Percentiles rank a stretch among this genome's conserved stretches.
Conservation (phyloP, 2,329 filamentous ascomycete species). For the Neospermospora avenae region DNA sequence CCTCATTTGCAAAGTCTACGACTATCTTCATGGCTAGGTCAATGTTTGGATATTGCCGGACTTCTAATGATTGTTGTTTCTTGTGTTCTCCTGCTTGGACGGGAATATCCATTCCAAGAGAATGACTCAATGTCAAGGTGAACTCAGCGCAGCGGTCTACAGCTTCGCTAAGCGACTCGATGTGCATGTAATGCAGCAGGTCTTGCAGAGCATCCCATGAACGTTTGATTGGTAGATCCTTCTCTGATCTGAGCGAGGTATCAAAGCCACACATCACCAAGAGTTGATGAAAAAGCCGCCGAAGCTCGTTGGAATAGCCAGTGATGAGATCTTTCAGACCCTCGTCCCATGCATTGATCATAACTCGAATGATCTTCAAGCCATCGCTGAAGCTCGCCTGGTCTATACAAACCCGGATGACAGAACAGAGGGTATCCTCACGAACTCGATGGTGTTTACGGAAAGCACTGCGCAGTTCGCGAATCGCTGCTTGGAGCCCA, state of each 20-base stretch:
- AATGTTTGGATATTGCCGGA: background rate
- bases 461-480: conserved; percentile 28
- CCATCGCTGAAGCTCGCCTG: conserved; percentile 25
- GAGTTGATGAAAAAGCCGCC: conserved; percentile 24
- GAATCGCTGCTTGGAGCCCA: conserved; percentile 22
- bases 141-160: conserved; percentile 8
- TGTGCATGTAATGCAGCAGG: conserved; percentile 21
- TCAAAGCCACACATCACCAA: conserved; percentile 28
- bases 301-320: conserved; percentile 16
- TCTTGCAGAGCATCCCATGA: conserved; percentile 17
- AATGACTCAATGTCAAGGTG: background rate
- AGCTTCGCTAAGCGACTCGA: conserved; percentile 8
- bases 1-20: background rate
- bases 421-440: conserved; percentile 19
- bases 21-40: background rate
- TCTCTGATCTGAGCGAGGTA: conserved; percentile 7
- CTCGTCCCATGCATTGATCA: conserved; percentile 25
- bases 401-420: conserved; percentile 24
- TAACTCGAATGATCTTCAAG: conserved; percentile 23
- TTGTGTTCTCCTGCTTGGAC: background rate
- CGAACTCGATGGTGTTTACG: conserved; percentile 27
- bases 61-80: background rate
- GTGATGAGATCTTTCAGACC: conserved; percentile 4
- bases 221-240: conserved; percentile 11
- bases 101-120: background rate